phyloP scores from a whole-genome alignment of 306 rosid species.

The Lathyrus tuberosus region DNA sequence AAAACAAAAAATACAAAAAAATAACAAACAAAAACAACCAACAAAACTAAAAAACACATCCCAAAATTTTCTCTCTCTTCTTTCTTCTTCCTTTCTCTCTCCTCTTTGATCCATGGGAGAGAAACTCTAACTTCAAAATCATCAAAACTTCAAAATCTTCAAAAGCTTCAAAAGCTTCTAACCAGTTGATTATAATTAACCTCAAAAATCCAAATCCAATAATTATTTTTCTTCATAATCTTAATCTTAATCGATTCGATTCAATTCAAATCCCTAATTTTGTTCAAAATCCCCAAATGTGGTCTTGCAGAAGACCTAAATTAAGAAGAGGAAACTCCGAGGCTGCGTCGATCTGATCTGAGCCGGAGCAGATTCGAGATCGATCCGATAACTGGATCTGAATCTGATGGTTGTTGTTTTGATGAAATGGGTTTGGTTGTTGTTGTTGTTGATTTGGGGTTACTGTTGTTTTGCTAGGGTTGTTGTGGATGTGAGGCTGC shows the following conservation, averaged over 20 bases:
- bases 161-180: no score
- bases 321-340: slow-evolving; percentile 18
- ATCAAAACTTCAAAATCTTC: not conserved
- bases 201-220: not conserved
- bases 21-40: slow-evolving; percentile 30
- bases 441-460: slow-evolving; percentile 36
- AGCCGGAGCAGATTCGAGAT: slow-evolving; percentile 40
- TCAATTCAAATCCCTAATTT: slow-evolving; percentile 15
- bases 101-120: slow-evolving; percentile 52
- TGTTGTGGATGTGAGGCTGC: slow-evolving; percentile 71
- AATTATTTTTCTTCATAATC: slow-evolving; percentile 6
- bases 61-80: slow-evolving; percentile 43
- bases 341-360: slow-evolving; percentile 42
- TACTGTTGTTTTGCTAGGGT: slow-evolving; percentile 40
- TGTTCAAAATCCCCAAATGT: slow-evolving; percentile 52
- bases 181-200: no score
- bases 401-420: slow-evolving; percentile 74
- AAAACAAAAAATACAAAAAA: not conserved
- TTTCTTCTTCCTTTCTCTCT: slow-evolving; percentile 27
- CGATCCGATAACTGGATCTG: slow-evolving; percentile 51
- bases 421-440: slow-evolving; percentile 46
- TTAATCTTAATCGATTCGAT: not conserved
- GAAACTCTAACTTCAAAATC: slow-evolving; percentile 21
- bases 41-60: slow-evolving; percentile 28
- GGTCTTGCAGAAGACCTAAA: slow-evolving; percentile 53